Percentiles rank a stretch among this genome's conserved stretches.
phyloP scores from a whole-genome alignment of 2,329 filamentous ascomycete species.

The Amphichorda felina region DNA sequence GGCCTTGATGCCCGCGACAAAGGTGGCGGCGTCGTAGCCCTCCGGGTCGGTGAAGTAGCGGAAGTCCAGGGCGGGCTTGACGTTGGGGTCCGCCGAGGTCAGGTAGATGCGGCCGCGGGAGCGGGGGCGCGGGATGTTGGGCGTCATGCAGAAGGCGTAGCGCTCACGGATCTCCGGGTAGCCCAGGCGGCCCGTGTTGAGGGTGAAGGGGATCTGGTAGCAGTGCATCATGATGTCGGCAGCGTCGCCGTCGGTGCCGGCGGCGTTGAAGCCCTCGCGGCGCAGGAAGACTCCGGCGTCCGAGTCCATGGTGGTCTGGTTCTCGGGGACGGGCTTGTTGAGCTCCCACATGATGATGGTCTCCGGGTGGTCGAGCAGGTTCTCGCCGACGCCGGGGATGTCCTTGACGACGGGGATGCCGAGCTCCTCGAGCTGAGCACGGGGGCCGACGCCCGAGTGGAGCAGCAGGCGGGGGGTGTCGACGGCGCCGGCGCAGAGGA shows the following conservation, averaged over 20 bases:
- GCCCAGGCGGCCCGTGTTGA: constrained; percentile 73
- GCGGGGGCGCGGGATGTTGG: constrained; percentile 76
- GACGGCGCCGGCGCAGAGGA: constrained; percentile 69
- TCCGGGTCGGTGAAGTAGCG: constrained; percentile 81
- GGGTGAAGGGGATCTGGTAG: constrained; percentile 87
- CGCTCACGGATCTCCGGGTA: constrained; percentile 52
- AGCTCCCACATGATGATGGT: constrained; percentile 63
- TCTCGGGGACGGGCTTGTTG: constrained; percentile 60
- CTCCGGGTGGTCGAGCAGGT: constrained; percentile 49
- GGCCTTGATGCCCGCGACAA: constrained; percentile 65
- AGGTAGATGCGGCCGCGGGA: constrained; percentile 69
- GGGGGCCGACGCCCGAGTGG: constrained; percentile 44
- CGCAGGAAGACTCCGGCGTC: constrained; percentile 84
- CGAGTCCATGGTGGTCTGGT: constrained; percentile 85
- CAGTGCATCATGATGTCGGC: constrained; percentile 94
- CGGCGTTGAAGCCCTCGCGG: constrained; percentile 58
- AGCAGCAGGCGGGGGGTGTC: constrained; percentile 63
- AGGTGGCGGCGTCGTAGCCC: constrained; percentile 73
- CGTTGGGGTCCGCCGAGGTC: constrained; percentile 59
- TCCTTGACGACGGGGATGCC: constrained; percentile 44
- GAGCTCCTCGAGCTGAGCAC: constrained; percentile 37
- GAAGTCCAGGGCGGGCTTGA: constrained; percentile 80
- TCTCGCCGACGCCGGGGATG: constrained; percentile 48
- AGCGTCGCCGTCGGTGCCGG: constrained; percentile 56
- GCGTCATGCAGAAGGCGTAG: constrained; percentile 87